Evolutionary conservation across 1,284 basidiomycete species (phyloP), one percentile per base, ranked within the genome.

Genomic region (Ceratobasidium sp.): DNA sequence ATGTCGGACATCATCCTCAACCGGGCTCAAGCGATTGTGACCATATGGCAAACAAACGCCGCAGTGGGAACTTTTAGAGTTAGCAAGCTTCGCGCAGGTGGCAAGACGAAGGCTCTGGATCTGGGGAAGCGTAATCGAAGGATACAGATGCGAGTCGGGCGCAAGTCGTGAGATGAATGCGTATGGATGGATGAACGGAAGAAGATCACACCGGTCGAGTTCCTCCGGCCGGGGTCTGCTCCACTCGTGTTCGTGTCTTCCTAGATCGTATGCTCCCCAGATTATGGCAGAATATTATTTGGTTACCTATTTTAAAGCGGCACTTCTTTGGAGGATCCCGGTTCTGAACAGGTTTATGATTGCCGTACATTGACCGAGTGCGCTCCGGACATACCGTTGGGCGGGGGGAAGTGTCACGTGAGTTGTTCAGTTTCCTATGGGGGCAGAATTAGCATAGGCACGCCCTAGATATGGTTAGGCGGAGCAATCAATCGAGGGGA

Each of bases 11-110:
- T 52, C 48, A 28, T 52, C 23, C n/a, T n/a, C n/a, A n/a, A n/a
- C n/a, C n/a, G n/a, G n/a, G n/a, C n/a, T n/a, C n/a, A n/a, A n/a
- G n/a, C n/a, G n/a, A n/a, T 26, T 12, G 48, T 10, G n/a, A n/a
- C 65, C 65, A 58, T 58, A 58, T 69, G 65, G 65, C 26, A 69
- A 50, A 55, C 50, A 43, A 41, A 39, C 34, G 34, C 52, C 53
- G 52, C 9, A 34, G 48, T 52, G 48, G 48, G 48, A 52, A 52
- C 48, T 39, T 52, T n/a, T 52, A 23, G 26, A 23, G 26, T 18
- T 52, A 23, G 26, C 9, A 52, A 23, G 48, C 48, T 28, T 23
- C 23, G 48, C 21, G 23, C 21, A 21, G 48, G 26, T 21, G 48
- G 48, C 23, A 21, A 28, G 48, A 52, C 26, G 48, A 39, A 39